phyloP scores from a whole-genome alignment of 495 filamentous ascomycete genomes.

The Podospora didyma region DNA sequence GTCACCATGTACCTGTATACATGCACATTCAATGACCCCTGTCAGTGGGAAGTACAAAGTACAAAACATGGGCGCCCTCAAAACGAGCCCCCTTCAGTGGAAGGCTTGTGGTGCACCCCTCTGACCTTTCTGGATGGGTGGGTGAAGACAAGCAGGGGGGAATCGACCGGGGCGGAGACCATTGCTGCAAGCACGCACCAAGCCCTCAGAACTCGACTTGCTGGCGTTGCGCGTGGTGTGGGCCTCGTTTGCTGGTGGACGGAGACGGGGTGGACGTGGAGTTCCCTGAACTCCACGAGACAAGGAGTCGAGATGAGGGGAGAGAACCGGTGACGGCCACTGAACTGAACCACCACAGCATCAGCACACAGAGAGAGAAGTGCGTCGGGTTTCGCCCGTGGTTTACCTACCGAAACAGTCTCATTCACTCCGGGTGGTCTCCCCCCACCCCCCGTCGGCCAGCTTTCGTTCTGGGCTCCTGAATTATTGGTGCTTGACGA shows the following conservation, averaged over 20 bases:
- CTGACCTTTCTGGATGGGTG: slow-evolving; percentile 1
- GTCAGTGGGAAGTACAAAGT: slow-evolving; percentile 10
- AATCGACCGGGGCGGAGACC: background rate
- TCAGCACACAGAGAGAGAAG: too few species aligned
- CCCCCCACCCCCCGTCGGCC: background rate
- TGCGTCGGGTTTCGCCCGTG: background rate
- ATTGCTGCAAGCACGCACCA: background rate
- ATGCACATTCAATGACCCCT: too few species aligned
- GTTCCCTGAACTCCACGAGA: too few species aligned
- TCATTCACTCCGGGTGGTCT: background rate
- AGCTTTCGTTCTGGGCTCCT: slow-evolving; percentile 10
- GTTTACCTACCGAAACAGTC: background rate
- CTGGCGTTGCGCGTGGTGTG: too few species aligned
- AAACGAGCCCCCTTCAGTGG: slow-evolving; percentile 18
- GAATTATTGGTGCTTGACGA: slow-evolving; percentile 11
- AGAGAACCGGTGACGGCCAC: background rate
- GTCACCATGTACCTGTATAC: background rate
- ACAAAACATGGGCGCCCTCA: slow-evolving; percentile 24
- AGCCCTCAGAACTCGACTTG: background rate
- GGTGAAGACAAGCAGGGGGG: slow-evolving; percentile 9
- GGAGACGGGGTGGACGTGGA: too few species aligned
- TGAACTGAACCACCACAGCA: background rate
- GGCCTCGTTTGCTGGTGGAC: too few species aligned
- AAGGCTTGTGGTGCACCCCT: slow-evolving; percentile 3
- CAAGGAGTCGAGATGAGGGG: background rate